A percentile compares a stretch with the other conserved stretches of the same genome.
Evolutionary conservation across 164 flowering plant genomes (phyloP).

Genomic region (Magnolia changhungtana): DNA sequence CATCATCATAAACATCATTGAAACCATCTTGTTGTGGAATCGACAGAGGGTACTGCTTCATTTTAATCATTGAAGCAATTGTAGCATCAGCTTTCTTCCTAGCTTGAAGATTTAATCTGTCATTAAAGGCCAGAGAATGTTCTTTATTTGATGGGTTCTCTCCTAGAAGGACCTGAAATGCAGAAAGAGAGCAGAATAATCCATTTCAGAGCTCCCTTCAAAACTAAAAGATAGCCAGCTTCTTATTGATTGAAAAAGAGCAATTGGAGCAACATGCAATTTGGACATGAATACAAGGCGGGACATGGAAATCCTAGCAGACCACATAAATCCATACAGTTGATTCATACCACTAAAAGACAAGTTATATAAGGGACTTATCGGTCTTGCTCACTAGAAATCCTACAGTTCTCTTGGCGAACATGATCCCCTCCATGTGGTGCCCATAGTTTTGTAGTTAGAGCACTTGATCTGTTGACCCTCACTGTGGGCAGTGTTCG

Average conservation of each 20-base stretch:
- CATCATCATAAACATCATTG: conserved; percentile 77
- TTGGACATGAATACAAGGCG: background rate
- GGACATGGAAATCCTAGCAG: no score
- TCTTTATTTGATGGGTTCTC: conserved; percentile 6
- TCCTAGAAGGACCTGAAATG: conserved; percentile 1
- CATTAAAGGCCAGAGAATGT: background rate
- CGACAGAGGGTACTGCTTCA: conserved; percentile 7
- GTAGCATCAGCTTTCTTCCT: conserved; percentile 12
- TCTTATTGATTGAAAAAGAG: background rate
- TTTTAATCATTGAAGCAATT: conserved; percentile 15
- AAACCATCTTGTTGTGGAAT: conserved; percentile 83
- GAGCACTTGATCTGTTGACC: no score
- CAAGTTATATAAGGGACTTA: no score
- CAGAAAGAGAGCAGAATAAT: background rate
- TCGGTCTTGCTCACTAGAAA: no score
- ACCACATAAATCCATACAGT: no score
- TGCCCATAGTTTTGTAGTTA: no score
- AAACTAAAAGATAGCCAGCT: background rate
- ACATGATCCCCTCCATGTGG: no score
- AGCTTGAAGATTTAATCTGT: conserved; percentile 7
- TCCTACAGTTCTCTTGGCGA: no score
- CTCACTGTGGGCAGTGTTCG: no score
- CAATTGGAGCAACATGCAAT: background rate
- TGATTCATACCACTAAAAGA: no score
- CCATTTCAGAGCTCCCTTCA: background rate